Percentiles rank a stretch among this genome's conserved stretches.
Conservation (phyloP, 805 yeast species). For the Ascoidea tarda region DNA sequence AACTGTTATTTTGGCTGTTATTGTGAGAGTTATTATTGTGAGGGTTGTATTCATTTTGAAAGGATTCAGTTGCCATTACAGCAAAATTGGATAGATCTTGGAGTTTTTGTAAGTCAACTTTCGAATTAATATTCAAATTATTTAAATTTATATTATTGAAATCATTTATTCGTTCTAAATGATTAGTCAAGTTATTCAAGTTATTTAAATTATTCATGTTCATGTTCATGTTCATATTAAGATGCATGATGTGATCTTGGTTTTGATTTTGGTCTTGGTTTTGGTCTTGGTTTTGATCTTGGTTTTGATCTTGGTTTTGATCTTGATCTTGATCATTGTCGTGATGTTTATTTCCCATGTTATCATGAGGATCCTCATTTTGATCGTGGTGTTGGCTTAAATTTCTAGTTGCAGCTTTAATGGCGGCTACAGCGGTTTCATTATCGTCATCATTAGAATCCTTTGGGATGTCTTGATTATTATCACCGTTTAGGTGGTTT, state of each 20-base stretch:
- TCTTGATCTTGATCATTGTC: background rate
- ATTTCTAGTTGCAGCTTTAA: background rate
- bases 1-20: too few species aligned
- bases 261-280: background rate
- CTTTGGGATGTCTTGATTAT: background rate
- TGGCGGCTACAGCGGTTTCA: background rate
- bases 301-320: background rate
- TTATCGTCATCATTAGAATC: slow-evolving; percentile 1
- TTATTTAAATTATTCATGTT: background rate
- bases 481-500: background rate
- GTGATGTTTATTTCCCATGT: background rate
- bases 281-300: background rate
- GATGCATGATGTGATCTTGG: background rate
- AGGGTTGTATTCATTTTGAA: too few species aligned
- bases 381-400: background rate
- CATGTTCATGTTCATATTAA: background rate
- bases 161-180: background rate
- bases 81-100: background rate
- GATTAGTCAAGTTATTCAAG: background rate
- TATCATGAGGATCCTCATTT: background rate
- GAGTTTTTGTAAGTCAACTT: background rate
- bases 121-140: too few species aligned
- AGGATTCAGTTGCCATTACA: too few species aligned
- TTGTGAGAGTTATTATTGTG: too few species aligned
- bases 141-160: too few species aligned